Evolutionary conservation across 2,329 filamentous ascomycete species (phyloP).

Genomic region (Sarocladiaceae sp.): DNA sequence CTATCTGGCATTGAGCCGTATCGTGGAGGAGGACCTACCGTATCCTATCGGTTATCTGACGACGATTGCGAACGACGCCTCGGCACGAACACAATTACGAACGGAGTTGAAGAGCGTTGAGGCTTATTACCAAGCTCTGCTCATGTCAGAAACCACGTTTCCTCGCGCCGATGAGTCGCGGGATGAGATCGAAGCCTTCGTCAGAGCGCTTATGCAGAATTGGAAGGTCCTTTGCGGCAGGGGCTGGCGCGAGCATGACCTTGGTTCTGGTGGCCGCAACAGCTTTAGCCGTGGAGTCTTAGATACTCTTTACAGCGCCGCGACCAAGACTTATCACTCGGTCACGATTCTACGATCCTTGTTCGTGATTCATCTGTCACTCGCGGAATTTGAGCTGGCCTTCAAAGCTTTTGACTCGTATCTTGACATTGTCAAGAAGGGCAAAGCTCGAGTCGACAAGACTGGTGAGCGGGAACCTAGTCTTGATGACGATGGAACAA

Average conservation of each 20-base stretch:
- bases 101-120: slow-evolving; percentile 78
- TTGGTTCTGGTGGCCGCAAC: slow-evolving; percentile 77
- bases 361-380: slow-evolving; percentile 79
- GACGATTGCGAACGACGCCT: slow-evolving; percentile 41
- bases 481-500: slow-evolving; percentile 73
- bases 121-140: slow-evolving; percentile 69
- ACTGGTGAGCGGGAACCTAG: slow-evolving; percentile 64
- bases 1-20: slow-evolving; percentile 72
- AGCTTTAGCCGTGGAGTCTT: slow-evolving; percentile 72
- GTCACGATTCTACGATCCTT: slow-evolving; percentile 81
- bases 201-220: slow-evolving; percentile 74
- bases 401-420: slow-evolving; percentile 92
- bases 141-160: slow-evolving; percentile 77
- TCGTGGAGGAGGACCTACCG: slow-evolving; percentile 63
- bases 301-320: slow-evolving; percentile 84
- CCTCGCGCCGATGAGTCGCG: slow-evolving; percentile 79
- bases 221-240: slow-evolving; percentile 80
- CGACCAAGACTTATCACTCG: slow-evolving; percentile 93
- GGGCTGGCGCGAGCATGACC: slow-evolving; percentile 74
- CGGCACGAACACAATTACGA: slow-evolving; percentile 60
- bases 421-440: slow-evolving; percentile 79
- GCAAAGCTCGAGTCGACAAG: slow-evolving; percentile 79
- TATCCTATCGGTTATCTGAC: slow-evolving; percentile 48
- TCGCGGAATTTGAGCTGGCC: slow-evolving; percentile 89
- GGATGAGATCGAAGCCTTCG: slow-evolving; percentile 76